Evolutionary conservation across 2,329 filamentous ascomycete genomes (phyloP), one percentile per base, ranked within the genome.

Genomic region (Calonectria pauciramosa): DNA sequence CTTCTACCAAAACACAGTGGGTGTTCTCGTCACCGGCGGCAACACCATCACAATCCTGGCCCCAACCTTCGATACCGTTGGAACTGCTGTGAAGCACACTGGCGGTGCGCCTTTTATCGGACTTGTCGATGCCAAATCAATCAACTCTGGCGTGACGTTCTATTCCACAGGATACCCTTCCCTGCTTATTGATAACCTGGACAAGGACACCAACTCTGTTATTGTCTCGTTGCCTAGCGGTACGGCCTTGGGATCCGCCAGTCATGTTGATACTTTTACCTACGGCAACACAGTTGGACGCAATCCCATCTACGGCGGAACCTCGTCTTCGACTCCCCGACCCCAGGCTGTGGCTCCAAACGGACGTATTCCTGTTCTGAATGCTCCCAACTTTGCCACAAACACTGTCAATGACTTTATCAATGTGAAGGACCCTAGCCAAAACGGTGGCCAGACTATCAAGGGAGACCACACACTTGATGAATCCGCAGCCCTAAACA

Each of bases 211-310:
- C 8, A n/a, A 41, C 56, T 63, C 56, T 20, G 36, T 11, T 34
- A 41, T 63, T 41, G 56, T 63, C 3, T 4, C 2, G 20, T 5
- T 63, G 16, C 56, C 56, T 9, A 20, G 34, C 8, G 56, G 56
- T 7, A 36, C 36, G 2, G 56, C 56, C 10, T 11, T 63, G 34
- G 56, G 34, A n/a, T 20, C 56, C 6, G 8, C 56, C 14, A 41
- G 23, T 5, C 56, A 63, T 20, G 56, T 63, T 20, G 56, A 63
- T 34, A 63, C 56, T 18, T 63, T 41, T 41, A 63, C 56, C 7
- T 63, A 63, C 34, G 56, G 56, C 13, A 63, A 63, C 56, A 63
- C 56, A 26, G 56, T 63, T 41, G 56, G 56, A 41, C 56, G 56
- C 20, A 23, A 63, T 26, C 56, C 56, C 16, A 63, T 63, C 36